These are phyloP conservation scores for Lichtheimia ramosa DNA, from an alignment of 371 early-diverging fungal genomes.

Conservation along the genomic window DNA sequence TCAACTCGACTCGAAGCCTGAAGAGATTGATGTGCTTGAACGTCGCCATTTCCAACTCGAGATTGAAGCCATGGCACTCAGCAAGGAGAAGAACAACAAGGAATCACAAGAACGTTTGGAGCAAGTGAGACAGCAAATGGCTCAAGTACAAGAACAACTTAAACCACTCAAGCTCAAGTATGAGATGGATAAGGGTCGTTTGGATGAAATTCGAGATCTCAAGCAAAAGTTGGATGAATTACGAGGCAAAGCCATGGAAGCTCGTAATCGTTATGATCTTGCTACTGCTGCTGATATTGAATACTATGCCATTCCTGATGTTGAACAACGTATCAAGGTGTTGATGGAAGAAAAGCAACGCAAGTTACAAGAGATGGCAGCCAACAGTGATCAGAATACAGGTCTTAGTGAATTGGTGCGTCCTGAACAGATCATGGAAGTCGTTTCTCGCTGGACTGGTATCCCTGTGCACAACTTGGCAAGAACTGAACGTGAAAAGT, in stretches of 20 bases:
- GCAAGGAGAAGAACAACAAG: slow-evolving; percentile 87
- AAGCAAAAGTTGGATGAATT: slow-evolving; percentile 89
- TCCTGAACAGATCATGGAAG: slow-evolving; percentile 83
- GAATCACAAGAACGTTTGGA: slow-evolving; percentile 75
- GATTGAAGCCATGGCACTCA: slow-evolving; percentile 91
- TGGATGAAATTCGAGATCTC: slow-evolving; percentile 86
- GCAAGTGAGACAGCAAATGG: slow-evolving; percentile 83
- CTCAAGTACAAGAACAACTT: slow-evolving; percentile 79
- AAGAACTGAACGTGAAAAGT: slow-evolving; percentile 78
- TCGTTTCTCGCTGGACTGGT: slow-evolving; percentile 88
- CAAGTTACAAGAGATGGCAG: slow-evolving; percentile 60
- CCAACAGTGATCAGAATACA: slow-evolving; percentile 28
- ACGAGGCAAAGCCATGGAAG: slow-evolving; percentile 81
- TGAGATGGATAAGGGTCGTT: slow-evolving; percentile 77
- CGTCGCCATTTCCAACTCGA: slow-evolving; percentile 89
- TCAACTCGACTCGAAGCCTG: slow-evolving; percentile 94
- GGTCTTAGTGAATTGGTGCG: slow-evolving; percentile 81
- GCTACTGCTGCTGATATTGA: slow-evolving; percentile 81
- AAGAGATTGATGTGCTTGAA: slow-evolving; percentile 92
- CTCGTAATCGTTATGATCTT: slow-evolving; percentile 78
- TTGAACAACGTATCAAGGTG: slow-evolving; percentile 63
- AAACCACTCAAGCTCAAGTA: slow-evolving; percentile 88
- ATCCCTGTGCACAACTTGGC: slow-evolving; percentile 84
- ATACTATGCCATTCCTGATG: slow-evolving; percentile 89
- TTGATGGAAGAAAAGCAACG: slow-evolving; percentile 52